Base-by-base conservation (phyloP, 2,329 filamentous ascomycete genomes). In the Sphaceloma murrayae region DNA sequence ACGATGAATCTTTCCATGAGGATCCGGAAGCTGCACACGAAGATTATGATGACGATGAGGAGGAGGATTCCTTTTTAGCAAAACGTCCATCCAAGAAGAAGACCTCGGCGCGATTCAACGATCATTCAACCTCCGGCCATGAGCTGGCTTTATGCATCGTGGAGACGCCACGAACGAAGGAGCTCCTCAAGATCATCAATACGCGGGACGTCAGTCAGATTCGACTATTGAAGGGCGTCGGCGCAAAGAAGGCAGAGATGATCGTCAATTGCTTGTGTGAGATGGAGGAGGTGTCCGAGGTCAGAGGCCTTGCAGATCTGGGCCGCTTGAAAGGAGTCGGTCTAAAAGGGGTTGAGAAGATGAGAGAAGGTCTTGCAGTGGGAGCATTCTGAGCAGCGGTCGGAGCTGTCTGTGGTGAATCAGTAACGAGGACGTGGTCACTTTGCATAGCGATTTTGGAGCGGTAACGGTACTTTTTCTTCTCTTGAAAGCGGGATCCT, bases 141-240 rank as follows among this genome's bases (percentile, higher is more conserved):
- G 58, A 59, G 31, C 52, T 60, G 7, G 47, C 51, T 6, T 43
- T 56, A 9, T 47, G 43, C 18, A 16, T 48, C 8, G 49, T 49
- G 4, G 57, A 65, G 34, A 73, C 75, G 1, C 78, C 78, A 1
- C 70, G 76, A 3, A 80, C 79, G 5, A 69, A 69, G 49, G 72
- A 74, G 48, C 64, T 87, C 2, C 69, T 87, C 2, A 68, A 74
- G 34, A 80, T 86, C 54, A 75, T 87, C 62, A 87, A 87, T 65
- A 84, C 80, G 14, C 73, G 79, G 38, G 78, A 87, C 49, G 62
- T 81, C 13, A 65, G 65, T 10, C 68, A 74, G 56, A 86, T 87
- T 60, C 74, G 73, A 54, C 65, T 74, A 2, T 68, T 87, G 1
- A 77, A 77, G 29, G 82, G 82, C 2, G 78, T 87, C 8, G 83